Evolutionary conservation across 1,284 basidiomycete genomes (phyloP).

Genomic region (Ceratobasidium sp.): DNA sequence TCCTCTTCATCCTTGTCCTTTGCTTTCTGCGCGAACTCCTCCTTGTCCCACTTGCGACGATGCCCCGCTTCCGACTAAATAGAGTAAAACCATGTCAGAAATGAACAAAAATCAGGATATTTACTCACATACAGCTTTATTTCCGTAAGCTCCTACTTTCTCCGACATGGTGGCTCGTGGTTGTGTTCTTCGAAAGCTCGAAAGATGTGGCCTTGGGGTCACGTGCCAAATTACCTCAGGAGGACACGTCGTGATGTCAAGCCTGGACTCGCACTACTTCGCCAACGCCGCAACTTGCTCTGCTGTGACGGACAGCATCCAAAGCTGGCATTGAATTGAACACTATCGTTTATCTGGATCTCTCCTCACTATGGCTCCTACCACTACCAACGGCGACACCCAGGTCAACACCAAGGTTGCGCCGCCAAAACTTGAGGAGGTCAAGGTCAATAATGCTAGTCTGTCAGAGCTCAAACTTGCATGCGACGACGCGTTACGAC

Average conservation of each 20-base stretch:
- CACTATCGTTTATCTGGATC: background rate
- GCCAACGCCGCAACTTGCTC: background rate
- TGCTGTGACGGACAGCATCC: background rate
- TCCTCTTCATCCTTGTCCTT: conserved; percentile 80
- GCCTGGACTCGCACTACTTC: conserved; percentile 11
- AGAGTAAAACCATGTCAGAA: background rate
- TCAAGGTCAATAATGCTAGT: conserved; percentile 87
- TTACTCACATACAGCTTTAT: conserved; percentile 59
- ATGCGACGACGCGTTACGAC: conserved; percentile 89
- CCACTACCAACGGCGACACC: conserved; percentile 4
- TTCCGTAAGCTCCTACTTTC: conserved; percentile 68
- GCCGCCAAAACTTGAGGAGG: conserved; percentile 60
- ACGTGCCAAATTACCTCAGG: conserved; percentile 34
- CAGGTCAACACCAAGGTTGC: conserved; percentile 3
- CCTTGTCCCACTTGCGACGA: conserved; percentile 86
- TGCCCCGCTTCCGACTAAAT: conserved; percentile 36
- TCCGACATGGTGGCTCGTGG: conserved; percentile 62
- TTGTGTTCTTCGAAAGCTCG: too few relatives aligned
- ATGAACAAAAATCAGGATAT: background rate
- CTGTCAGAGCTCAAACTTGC: conserved; percentile 86
- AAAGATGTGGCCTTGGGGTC: background rate
- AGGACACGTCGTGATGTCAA: conserved; percentile 43
- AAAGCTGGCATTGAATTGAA: background rate
- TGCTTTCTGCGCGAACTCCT: conserved; percentile 79
- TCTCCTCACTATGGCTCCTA: background rate